Percentiles rank a stretch among this genome's conserved stretches.
Conservation (phyloP, 495 filamentous ascomycete species). For the Neurospora sp. region DNA sequence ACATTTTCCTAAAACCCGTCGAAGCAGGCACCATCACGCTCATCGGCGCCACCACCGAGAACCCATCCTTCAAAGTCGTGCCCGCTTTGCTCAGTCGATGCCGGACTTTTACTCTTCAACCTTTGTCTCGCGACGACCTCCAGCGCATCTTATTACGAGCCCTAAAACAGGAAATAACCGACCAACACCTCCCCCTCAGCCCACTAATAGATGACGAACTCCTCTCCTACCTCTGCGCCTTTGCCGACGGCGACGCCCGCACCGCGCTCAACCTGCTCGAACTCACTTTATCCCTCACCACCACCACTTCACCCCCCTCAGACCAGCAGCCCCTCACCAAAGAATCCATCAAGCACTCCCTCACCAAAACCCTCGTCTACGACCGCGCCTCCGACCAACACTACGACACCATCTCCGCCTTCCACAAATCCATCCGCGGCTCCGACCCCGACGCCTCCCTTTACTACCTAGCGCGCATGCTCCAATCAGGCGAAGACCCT, state of each 20-base stretch:
- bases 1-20: conserved; percentile 88
- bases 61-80: conserved; percentile 91
- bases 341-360: conserved; percentile 60
- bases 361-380: conserved; percentile 89
- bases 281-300: conserved; percentile 55
- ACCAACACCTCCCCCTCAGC: conserved; percentile 20
- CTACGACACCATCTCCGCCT: conserved; percentile 91
- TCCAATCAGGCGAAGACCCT: conserved; percentile 91
- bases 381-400: conserved; percentile 92
- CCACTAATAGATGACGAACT: conserved; percentile 67
- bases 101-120: conserved; percentile 74
- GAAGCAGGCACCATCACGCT: conserved; percentile 85
- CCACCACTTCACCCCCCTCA: conserved; percentile 14
- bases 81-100: conserved; percentile 81
- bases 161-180: conserved; percentile 44
- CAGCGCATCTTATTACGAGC: conserved; percentile 64
- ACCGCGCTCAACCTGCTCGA: conserved; percentile 90
- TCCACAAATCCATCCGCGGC: conserved; percentile 91
- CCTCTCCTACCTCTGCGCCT: conserved; percentile 68
- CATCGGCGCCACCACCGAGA: conserved; percentile 94
- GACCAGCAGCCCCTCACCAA: conserved; percentile 36
- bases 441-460: conserved; percentile 76
- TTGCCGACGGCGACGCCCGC: conserved; percentile 84
- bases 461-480: conserved; percentile 92
- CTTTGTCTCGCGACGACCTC: conserved; percentile 62